Evolutionary conservation across 2,329 filamentous ascomycete species (phyloP).

Genomic region (Cercospora sp.): DNA sequence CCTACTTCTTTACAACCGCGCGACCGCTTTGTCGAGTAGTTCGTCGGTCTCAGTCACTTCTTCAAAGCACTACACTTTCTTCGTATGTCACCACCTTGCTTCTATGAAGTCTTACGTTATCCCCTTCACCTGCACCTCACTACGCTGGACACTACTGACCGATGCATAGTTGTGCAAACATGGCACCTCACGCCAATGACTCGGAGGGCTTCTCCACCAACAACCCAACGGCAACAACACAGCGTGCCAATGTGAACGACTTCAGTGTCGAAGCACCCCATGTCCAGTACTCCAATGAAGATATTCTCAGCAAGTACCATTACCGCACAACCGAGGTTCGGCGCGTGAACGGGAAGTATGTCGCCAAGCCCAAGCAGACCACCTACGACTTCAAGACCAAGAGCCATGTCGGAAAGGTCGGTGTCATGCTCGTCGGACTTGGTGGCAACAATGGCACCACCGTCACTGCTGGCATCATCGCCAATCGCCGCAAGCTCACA

Average conservation of each 20-base stretch:
- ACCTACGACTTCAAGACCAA: conserved; percentile 97
- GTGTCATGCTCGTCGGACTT: conserved; percentile 96
- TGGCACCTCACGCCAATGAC: conserved; percentile 92
- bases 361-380: conserved; percentile 83
- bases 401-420: conserved; percentile 86
- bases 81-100: not conserved
- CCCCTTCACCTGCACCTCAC: not conserved
- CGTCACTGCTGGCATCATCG: conserved; percentile 93
- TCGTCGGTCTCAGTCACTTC: not conserved
- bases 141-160: not conserved
- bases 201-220: conserved; percentile 57
- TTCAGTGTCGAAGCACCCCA: conserved; percentile 92
- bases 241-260: conserved; percentile 36
- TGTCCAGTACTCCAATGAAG: conserved; percentile 81
- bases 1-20: not conserved
- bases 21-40: not conserved
- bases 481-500: conserved; percentile 79
- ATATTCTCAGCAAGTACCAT: conserved; percentile 91
- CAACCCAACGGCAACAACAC: conserved; percentile 29
- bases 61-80: not conserved
- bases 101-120: not conserved
- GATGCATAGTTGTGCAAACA: conserved; percentile 42
- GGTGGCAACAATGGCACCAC: conserved; percentile 98
- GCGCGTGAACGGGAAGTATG: conserved; percentile 70
- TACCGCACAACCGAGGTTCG: conserved; percentile 90